Conservation (phyloP, 2,329 filamentous ascomycete species). For the Sarocladium brachiariae region DNA sequence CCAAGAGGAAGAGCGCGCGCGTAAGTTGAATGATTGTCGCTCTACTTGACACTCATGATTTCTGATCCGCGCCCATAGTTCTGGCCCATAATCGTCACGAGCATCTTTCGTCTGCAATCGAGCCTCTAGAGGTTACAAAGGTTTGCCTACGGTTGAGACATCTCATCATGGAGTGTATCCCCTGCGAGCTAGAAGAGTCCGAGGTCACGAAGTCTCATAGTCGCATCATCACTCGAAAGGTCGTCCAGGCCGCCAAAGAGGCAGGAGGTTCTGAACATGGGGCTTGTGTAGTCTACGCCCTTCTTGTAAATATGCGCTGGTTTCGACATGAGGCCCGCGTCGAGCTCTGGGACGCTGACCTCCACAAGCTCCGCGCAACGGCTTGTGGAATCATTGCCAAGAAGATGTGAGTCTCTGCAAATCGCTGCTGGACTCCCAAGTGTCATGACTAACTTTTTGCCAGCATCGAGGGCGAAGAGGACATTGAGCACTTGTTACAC, state of each 20-base stretch:
- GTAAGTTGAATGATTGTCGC: slow-evolving; percentile 25
- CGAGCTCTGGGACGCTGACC: slow-evolving; percentile 88
- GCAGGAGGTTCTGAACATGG: slow-evolving; percentile 70
- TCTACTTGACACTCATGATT: not conserved
- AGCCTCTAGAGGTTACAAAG: slow-evolving; percentile 77
- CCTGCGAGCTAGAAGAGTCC: slow-evolving; percentile 78
- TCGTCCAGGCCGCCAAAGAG: slow-evolving; percentile 72
- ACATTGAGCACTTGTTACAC: slow-evolving; percentile 71
- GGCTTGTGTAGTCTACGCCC: slow-evolving; percentile 72
- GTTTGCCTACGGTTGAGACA: slow-evolving; percentile 85
- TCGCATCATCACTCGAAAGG: slow-evolving; percentile 71
- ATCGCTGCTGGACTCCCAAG: not conserved
- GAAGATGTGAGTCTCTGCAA: slow-evolving; percentile 41
- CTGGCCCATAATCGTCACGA: slow-evolving; percentile 57
- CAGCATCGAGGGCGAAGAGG: slow-evolving; percentile 79
- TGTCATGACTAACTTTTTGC: not conserved
- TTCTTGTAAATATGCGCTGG: slow-evolving; percentile 65
- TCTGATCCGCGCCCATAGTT: slow-evolving; percentile 36
- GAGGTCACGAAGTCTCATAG: slow-evolving; percentile 75
- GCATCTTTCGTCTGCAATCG: slow-evolving; percentile 57
- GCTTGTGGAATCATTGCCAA: slow-evolving; percentile 94
- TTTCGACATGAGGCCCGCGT: slow-evolving; percentile 71
- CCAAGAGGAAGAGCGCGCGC: slow-evolving; percentile 36
- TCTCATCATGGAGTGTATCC: slow-evolving; percentile 80
- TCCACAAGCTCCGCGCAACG: slow-evolving; percentile 70